Conservation (phyloP, 192 early-diverging fungal genomes). For the Pilobolus umbonatus region DNA sequence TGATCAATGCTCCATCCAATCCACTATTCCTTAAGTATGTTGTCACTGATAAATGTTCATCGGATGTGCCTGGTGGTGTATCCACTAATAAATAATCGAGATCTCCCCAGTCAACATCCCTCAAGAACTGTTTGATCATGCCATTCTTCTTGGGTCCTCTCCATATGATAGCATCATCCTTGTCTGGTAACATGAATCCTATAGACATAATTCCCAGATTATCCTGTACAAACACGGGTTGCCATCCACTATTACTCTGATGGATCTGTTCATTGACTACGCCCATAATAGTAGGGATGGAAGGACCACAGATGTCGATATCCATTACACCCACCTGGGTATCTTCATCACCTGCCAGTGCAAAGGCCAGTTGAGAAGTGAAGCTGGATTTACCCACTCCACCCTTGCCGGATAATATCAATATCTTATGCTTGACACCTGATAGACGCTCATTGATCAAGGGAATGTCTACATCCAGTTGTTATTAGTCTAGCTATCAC, state of each 20-base stretch:
- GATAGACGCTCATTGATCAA: conserved; percentile 59
- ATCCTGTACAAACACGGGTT: conserved; percentile 73
- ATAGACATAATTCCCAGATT: conserved; percentile 87
- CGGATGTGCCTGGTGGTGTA: conserved; percentile 95
- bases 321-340: conserved; percentile 82
- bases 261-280: conserved; percentile 79
- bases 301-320: conserved; percentile 95
- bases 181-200: conserved; percentile 84
- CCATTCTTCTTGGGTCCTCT: conserved; percentile 92
- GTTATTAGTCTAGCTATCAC: too few relatives aligned
- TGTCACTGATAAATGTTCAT: conserved; percentile 90
- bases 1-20: conserved; percentile 83
- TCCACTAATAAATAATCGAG: conserved; percentile 92
- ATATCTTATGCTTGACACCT: conserved; percentile 77
- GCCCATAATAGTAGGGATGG: conserved; percentile 91
- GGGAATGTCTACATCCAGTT: conserved; percentile 54
- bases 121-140: conserved; percentile 94
- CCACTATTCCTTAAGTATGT: conserved; percentile 71
- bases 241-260: conserved; percentile 74
- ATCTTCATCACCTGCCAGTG: conserved; percentile 59
- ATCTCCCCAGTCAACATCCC: conserved; percentile 90
- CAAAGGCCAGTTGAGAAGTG: conserved; percentile 85
- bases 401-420: conserved; percentile 96
- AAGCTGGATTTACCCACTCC: conserved; percentile 97
- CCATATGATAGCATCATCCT: conserved; percentile 94